Conservation (phyloP, 2,329 filamentous ascomycete genomes). For the Colletotrichum higginsianum region DNA sequence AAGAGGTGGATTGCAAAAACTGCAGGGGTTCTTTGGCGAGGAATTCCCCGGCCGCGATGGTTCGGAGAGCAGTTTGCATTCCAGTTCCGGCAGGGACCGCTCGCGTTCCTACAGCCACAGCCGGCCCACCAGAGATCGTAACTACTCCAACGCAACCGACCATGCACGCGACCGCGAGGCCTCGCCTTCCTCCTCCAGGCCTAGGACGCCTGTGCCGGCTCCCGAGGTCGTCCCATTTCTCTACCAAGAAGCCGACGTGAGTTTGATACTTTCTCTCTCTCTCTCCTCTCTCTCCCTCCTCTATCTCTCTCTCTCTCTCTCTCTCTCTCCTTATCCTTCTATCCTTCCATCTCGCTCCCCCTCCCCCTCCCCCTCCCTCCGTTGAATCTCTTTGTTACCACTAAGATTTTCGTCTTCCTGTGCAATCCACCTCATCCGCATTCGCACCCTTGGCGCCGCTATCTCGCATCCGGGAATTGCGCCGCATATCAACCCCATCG, state of each 20-base stretch:
- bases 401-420: constrained; percentile 28
- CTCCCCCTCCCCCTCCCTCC: constrained; percentile 14
- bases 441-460: constrained; percentile 37
- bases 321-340: constrained; percentile 42
- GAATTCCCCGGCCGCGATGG: constrained; percentile 83
- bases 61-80: constrained; percentile 78
- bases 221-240: constrained; percentile 98
- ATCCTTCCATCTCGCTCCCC: constrained; percentile 45
- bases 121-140: constrained; percentile 76
- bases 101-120: constrained; percentile 74
- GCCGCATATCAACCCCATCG: constrained; percentile 27
- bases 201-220: constrained; percentile 87
- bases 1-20: constrained; percentile 82
- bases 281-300: constrained; percentile 13
- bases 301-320: constrained; percentile 42
- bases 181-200: constrained; percentile 83
- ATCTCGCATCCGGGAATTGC: constrained; percentile 40
- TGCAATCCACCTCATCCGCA: constrained; percentile 17
- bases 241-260: constrained; percentile 87
- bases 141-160: constrained; percentile 84
- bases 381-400: neutral
- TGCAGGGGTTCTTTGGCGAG: constrained; percentile 94
- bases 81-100: constrained; percentile 70
- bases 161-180: constrained; percentile 73
- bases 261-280: constrained; percentile 52